These are phyloP conservation scores for Ichthyophonus hoferi DNA, from an alignment of 208 protist genomes.

Conservation along the genomic window DNA sequence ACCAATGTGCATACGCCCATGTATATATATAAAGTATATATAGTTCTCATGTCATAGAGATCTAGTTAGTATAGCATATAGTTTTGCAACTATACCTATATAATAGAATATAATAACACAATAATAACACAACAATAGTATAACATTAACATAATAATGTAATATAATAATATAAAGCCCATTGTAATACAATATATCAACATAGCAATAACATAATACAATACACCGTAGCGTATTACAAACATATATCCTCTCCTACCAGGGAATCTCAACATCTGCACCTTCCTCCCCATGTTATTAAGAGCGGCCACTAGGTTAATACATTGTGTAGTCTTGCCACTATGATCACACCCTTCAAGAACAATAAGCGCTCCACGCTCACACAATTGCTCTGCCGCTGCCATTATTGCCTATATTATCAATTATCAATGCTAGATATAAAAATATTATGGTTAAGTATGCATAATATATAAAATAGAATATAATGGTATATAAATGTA, in stretches of 20 bases:
- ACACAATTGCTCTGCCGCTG: too few relatives aligned
- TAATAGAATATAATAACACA: neutral
- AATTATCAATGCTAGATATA: too few relatives aligned
- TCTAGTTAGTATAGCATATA: neutral
- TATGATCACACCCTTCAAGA: slow-evolving; percentile 43
- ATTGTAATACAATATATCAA: neutral
- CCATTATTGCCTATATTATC: too few relatives aligned
- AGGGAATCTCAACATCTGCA: neutral
- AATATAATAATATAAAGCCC: neutral
- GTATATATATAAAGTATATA: neutral
- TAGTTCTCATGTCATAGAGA: neutral
- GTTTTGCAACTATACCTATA: neutral
- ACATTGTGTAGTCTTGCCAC: slow-evolving; percentile 41
- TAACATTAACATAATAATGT: neutral
- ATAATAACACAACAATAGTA: neutral
- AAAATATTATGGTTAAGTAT: too few relatives aligned
- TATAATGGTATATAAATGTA: too few relatives aligned
- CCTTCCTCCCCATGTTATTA: neutral
- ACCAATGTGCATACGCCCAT: neutral
- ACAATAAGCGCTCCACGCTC: slow-evolving; percentile 40
- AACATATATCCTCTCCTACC: neutral
- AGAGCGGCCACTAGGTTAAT: neutral
- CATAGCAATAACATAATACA: neutral
- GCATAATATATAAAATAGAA: too few relatives aligned
- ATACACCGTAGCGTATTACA: neutral